Evolutionary conservation across 768 basidiomycete species (phyloP).

Genomic region (Arthromyces matolae): DNA sequence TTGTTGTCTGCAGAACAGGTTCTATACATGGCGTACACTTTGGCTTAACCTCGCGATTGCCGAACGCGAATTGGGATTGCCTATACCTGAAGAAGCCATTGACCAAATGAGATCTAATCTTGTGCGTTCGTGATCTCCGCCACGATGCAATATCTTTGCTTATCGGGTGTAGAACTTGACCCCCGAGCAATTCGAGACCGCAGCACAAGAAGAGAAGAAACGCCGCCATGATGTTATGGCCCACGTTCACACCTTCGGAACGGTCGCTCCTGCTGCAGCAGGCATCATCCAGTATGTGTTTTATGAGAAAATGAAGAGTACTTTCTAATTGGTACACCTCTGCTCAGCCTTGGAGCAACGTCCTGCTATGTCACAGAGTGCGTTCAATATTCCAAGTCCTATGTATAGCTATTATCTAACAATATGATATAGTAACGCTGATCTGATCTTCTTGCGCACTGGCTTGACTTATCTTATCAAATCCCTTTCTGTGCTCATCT

Average conservation of each 20-base stretch:
- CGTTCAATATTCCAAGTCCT: background rate
- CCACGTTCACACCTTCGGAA: conserved; percentile 96
- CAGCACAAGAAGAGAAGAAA: conserved; percentile 95
- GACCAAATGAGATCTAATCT: conserved; percentile 93
- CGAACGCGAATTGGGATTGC: conserved; percentile 91
- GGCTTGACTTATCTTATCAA: conserved; percentile 81
- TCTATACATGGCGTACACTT: conserved; percentile 89
- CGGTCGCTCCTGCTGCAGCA: conserved; percentile 89
- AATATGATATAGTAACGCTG: conserved; percentile 73
- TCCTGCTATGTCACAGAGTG: conserved; percentile 99
- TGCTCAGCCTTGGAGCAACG: conserved; percentile 73
- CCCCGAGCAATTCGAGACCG: conserved; percentile 85
- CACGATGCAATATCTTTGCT: conserved; percentile 11
- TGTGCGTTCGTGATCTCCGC: conserved; percentile 39
- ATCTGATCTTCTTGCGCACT: conserved; percentile 92
- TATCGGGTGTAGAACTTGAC: conserved; percentile 59
- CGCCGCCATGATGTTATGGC: conserved; percentile 99
- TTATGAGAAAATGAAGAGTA: no score
- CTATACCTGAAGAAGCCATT: conserved; percentile 87
- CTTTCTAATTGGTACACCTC: no score
- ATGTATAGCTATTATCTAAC: background rate
- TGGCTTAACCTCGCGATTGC: conserved; percentile 97
- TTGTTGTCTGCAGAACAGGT: conserved; percentile 66
- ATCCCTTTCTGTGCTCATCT: conserved; percentile 88
- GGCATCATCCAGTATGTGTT: conserved; percentile 86